Base-by-base conservation (phyloP, 306 rosid genomes). In the Trifolium subterraneum region DNA sequence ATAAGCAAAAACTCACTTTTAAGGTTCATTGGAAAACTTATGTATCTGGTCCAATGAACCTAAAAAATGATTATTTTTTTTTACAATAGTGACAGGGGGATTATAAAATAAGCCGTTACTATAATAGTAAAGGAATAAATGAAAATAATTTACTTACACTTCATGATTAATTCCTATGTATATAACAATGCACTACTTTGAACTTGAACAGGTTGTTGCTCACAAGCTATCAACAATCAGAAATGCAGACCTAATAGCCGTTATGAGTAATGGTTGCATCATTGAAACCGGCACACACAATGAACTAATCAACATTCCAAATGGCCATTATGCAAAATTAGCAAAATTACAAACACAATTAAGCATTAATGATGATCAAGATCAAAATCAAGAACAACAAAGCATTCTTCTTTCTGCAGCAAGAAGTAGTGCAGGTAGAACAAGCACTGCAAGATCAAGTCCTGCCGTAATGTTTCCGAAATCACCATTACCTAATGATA, bases 191-290 rank as follows among this genome's bases (percentile, higher is more conserved):
- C 25, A 65, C 42, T 19, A 36, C 9, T 38, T 51, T 42, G 42
- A 63, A 71, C 52, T 70, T 81, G 73, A 72, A 69, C 89, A 93
- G 98, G 97, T 94, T 68, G 90, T 94, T 79, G 96, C 97, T 2
- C 99, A 94, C 88, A 94, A 94, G 88, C 92, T 94, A 69, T 87
- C 96, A 18, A 94, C 99, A 0, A 86, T 92, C 35, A 76, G 99
- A 68, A 94, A 92, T 79, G 96, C 99, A 45, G 99, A 94, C 64
- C 82, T 87, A 29, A 92, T 94, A 36, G 97, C 95, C 6, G 96
- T 88, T 31, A 83, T 94, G 1, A 86, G 77, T 45, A 85, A 85
- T 19, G 99, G 99, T 8, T 71, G 81, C 76, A 77, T 91, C 61
- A 88, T 84, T 27, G 99, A 94, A 86, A 83, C 81, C 7, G 97